phyloP scores from a whole-genome alignment of 2,329 filamentous ascomycete genomes.

The Emmonsiellopsis sp. region DNA sequence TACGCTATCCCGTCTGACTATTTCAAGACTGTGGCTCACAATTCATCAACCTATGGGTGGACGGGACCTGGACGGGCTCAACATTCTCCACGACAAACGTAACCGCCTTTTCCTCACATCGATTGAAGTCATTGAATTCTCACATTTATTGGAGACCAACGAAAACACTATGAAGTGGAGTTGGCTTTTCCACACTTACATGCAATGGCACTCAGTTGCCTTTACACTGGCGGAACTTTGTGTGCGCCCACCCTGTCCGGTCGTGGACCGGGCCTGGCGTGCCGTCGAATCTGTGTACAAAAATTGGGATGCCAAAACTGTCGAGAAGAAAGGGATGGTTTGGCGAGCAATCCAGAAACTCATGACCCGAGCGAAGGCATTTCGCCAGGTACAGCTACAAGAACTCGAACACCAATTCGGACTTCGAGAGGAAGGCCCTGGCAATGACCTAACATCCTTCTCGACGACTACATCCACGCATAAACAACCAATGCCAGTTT shows the following conservation, averaged over 20 bases:
- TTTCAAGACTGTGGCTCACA: conserved; percentile 70
- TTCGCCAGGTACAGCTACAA: conserved; percentile 41
- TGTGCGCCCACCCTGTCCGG: conserved; percentile 46
- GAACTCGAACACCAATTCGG: conserved; percentile 18
- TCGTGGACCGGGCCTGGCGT: conserved; percentile 53
- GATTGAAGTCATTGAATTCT: conserved; percentile 66
- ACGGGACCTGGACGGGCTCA: conserved; percentile 44
- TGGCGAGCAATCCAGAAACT: conserved; percentile 57
- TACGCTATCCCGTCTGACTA: conserved; percentile 60
- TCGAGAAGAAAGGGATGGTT: conserved; percentile 46
- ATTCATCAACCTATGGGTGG: conserved; percentile 66
- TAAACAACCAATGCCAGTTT: not conserved
- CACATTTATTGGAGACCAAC: conserved; percentile 56
- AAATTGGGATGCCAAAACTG: conserved; percentile 25
- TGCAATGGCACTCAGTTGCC: conserved; percentile 57
- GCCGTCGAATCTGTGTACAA: conserved; percentile 43
- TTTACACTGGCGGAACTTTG: conserved; percentile 54
- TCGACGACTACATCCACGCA: not conserved
- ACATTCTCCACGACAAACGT: conserved; percentile 52
- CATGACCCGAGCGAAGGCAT: conserved; percentile 49
- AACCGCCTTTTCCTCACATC: conserved; percentile 63
- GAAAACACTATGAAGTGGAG: conserved; percentile 53
- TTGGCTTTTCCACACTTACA: conserved; percentile 56
- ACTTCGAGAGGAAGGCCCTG: not conserved
- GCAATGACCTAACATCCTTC: not conserved